These are phyloP conservation scores for Apodospora peruviana DNA, from an alignment of 495 filamentous ascomycete species.

Conservation along the genomic window DNA sequence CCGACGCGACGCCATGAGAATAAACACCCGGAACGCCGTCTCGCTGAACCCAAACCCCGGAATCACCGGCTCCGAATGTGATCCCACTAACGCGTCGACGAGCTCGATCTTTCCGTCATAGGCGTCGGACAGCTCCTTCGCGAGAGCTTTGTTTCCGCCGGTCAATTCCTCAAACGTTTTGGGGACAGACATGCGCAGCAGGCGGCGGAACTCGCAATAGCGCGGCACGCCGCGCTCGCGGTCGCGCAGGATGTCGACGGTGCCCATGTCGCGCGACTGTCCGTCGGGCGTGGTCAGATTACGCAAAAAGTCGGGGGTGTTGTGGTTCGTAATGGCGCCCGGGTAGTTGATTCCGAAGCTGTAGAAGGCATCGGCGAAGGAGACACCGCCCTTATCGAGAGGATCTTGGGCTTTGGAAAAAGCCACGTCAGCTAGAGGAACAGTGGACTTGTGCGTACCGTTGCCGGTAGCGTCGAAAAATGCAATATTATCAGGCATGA, in stretches of 20 bases:
- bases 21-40: constrained; percentile 35
- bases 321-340: constrained; percentile 37
- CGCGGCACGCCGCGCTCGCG: constrained; percentile 41
- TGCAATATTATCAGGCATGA: constrained; percentile 39
- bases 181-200: constrained; percentile 28
- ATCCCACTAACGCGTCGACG: constrained; percentile 36
- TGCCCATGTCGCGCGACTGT: constrained; percentile 28
- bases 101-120: constrained; percentile 31
- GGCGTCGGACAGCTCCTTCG: constrained; percentile 18
- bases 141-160: constrained; percentile 32
- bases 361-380: constrained; percentile 39
- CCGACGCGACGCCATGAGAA: constrained; percentile 31
- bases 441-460: constrained; percentile 26
- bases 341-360: constrained; percentile 43
- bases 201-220: constrained; percentile 39
- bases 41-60: constrained; percentile 40
- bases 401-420: constrained; percentile 29
- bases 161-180: constrained; percentile 29
- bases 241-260: constrained; percentile 40
- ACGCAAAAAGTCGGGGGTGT: constrained; percentile 35
- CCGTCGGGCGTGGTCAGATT: constrained; percentile 29
- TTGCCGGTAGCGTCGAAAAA: constrained; percentile 25
- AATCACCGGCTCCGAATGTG: constrained; percentile 30
- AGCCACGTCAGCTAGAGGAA: constrained; percentile 20
- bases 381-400: constrained; percentile 16